phyloP scores from a whole-genome alignment of 371 early-diverging fungal genomes.

The Mortierella sp. region DNA sequence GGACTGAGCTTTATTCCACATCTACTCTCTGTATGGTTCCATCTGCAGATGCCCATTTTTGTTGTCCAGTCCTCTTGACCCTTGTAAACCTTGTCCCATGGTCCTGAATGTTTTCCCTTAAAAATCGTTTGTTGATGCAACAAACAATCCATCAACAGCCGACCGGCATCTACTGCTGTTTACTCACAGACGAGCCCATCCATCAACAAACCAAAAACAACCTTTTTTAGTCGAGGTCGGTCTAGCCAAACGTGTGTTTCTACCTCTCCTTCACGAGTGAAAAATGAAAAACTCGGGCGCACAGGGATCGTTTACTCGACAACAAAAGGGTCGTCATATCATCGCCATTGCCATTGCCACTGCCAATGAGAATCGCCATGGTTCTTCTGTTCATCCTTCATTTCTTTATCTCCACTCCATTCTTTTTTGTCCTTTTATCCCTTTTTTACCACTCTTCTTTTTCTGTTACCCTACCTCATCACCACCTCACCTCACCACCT shows the following conservation, averaged over 20 bases:
- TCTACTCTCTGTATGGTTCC: no score
- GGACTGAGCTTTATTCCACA: no score
- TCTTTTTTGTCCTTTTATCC: neutral
- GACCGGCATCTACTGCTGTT: neutral
- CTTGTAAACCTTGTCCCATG: no score
- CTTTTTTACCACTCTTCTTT: neutral
- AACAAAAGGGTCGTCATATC: neutral
- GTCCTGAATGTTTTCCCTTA: neutral
- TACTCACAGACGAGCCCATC: constrained; percentile 2
- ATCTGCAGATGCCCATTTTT: no score
- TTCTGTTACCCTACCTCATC: neutral
- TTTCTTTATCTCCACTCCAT: neutral
- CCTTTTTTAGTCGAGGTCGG: neutral
- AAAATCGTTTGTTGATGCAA: neutral
- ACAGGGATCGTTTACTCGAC: neutral
- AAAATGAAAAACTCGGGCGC: neutral
- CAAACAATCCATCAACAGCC: neutral
- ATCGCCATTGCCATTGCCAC: neutral
- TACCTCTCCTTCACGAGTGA: neutral
- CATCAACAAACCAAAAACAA: neutral
- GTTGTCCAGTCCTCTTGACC: no score
- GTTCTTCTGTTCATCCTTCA: neutral
- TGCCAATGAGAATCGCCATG: neutral
- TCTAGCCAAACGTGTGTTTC: no score
- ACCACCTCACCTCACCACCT: no score